A percentile compares a stretch with the other conserved stretches of the same genome.
Evolutionary conservation across 176 grass and related monocot genomes (phyloP).

Genomic region (Bothriochloa decipiens): DNA sequence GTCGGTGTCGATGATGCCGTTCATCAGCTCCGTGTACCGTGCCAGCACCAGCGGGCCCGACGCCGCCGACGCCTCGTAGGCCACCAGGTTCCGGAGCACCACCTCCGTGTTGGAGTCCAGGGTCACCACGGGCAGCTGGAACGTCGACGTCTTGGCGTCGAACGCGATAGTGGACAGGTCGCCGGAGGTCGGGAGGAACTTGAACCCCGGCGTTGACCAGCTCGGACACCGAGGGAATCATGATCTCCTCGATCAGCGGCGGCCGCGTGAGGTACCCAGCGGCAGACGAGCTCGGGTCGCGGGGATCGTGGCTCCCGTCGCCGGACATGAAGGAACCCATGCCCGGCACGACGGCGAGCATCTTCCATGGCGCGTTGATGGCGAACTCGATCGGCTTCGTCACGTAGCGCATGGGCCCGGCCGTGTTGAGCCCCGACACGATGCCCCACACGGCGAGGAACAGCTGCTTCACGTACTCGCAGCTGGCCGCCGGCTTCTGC

Average conservation of each 20-base stretch:
- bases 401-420: constrained; percentile 51
- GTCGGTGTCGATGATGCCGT: constrained; percentile 82
- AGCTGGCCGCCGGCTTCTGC: constrained; percentile 20
- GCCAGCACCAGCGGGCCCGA: constrained; percentile 68
- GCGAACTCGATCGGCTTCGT: constrained; percentile 60
- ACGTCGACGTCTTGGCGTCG: constrained; percentile 59
- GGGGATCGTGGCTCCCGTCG: constrained; percentile 21
- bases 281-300: constrained; percentile 22
- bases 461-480: constrained; percentile 56
- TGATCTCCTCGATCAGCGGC: constrained; percentile 89
- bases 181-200: constrained; percentile 58
- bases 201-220: constrained; percentile 62
- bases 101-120: constrained; percentile 76
- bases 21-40: constrained; percentile 89
- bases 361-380: constrained; percentile 80
- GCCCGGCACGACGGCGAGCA: constrained; percentile 67
- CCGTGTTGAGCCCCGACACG: constrained; percentile 48
- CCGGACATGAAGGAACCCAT: constrained; percentile 47
- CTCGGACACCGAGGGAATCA: constrained; percentile 77
- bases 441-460: constrained; percentile 48
- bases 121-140: constrained; percentile 62
- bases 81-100: constrained; percentile 75
- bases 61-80: constrained; percentile 71
- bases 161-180: constrained; percentile 63
- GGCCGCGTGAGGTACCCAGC: constrained; percentile 38